Evolutionary conservation across 1,139 yeast genomes (phyloP), one percentile per base, ranked within the genome.

Genomic region (Saccharomycopsis phalli): DNA sequence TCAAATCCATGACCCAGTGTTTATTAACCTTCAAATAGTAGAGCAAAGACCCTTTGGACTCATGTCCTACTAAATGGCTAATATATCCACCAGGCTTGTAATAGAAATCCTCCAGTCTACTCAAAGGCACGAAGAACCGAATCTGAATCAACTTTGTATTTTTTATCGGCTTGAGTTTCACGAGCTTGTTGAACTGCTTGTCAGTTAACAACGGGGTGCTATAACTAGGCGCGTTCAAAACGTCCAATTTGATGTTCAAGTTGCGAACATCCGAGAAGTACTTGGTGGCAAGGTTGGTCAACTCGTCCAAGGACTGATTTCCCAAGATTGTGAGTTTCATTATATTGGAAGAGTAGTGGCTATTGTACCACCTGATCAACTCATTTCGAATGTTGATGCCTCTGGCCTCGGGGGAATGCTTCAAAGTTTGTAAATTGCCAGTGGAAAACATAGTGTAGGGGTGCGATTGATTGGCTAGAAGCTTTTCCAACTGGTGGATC

Each of bases 251-350:
- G 16, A 71, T 64, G 39, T 71, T 59, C 35, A 68, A 66, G 56
- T 86, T 80, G 30, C 70, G 68, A 11, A 91, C 73, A 3, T 62
- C 67, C 2, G 78, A 65, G 55, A 91, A 91, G 58, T 70, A 71
- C n/a, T 74, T 74, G 8, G 62, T 63, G 0, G 81, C 81, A 91
- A 94, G 80, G 1, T 65, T 52, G 23, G 87, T 72, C 50, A 91
- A 66, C 3, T 74, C 71, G 46, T 81, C 87, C 41, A 91, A 62
- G 35, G 75, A 69, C 56, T 91, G 94, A 50, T 87, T 74, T 26
- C 97, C 95, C 40, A 88, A 61, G 4, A 91, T 69, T 17, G 84
- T 93, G 46, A 91, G 68, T 54, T 81, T 81, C 98, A 91, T 91
- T 47, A 87, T 60, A 53, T 87, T 81, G 10, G 88, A 63, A 16